Base-by-base conservation (phyloP, 2,329 filamentous ascomycete genomes). In the Talaromyces piceae region DNA sequence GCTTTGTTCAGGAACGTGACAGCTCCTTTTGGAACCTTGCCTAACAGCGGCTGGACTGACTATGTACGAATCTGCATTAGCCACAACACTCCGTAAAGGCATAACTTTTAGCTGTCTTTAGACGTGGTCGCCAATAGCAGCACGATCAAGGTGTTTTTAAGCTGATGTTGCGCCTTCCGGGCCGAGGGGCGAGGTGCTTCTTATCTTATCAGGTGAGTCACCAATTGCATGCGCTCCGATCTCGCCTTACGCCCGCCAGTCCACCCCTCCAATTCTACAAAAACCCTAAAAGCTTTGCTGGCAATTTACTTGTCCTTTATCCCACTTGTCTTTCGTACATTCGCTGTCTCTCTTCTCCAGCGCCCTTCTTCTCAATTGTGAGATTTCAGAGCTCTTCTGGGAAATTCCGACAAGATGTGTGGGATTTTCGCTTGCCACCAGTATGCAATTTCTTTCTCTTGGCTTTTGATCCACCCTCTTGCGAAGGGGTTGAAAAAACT, bases 361-460 rank as follows among this genome's bases (percentile, higher is more conserved):
- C 39, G 20, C 20, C n/a, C n/a, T n/a, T n/a, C n/a, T n/a, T 25
- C 39, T 16, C 22, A 25, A 43, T 43, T 16, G 33, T 20, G 23
- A 43, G 39, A 25, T 23, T 43, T 12, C 4, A 18, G 22, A 41
- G 37, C 37, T 41, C 5, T 18, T 7, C 37, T 20, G 37, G 37
- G 37, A n/a, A n/a, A n/a, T n/a, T 28, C 67, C 58, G 28, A n/a
- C 77, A 86, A 70, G 63, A 95, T 95, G 90, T 95, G 90, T 85
- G 90, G 90, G 73, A 95, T 96, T 67, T 96, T 96, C 73, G 91
- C 89, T 64, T 96, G 91, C 75, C 88, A 96, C 74, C 78, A 81
- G 90, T 95, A 75, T 70, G 83, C 20, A 18, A 37, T 37, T 37
- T 37, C 16, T 20, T 37, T 11, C 16, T 37, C 33, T 37, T 37